Evolutionary conservation across 768 basidiomycete genomes (phyloP), one percentile per base, ranked within the genome.

Genomic region (Suillus clintonianus): DNA sequence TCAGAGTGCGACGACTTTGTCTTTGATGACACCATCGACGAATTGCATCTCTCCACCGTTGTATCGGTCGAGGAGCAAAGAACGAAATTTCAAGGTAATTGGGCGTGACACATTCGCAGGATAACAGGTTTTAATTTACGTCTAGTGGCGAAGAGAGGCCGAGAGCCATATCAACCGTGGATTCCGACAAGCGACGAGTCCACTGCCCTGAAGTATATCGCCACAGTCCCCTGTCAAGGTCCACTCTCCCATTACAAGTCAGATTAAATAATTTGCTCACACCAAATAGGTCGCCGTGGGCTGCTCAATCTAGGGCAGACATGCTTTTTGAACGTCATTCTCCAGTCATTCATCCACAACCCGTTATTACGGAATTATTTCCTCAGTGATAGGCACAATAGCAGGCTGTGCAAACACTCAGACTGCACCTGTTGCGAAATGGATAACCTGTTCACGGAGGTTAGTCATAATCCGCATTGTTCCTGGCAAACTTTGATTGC

Each of bases 361-460:
- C 96, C 97, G 0, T 81, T 97, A 5, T 79, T 98, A 5, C 86
- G 94, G 39, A 91, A 93, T 68, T 93, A 91, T 74, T 98, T 95
- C 71, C 86, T 98, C 30, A 85, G 90, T 62, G 97, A 98, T 75
- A 91, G 88, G 73, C 97, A 99, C 72, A 94, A 95, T 71, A 82
- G 77, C 68, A 82, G 77, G 64, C 77, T 86, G 53, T 95, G 94
- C 74, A 90, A 87, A 70, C 74, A 77, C 34, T 84, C 85, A 27
- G 86, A 87, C 53, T 97, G 95, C 74, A 91, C 89, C 53, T 94
- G 89, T 65, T 98, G 95, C 72, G 95, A 97, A 74, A 92, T 98
- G 91, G 95, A 98, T 76, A 88, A 85, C 64, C 79, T 95, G 8
- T 92, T 92, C 72, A 76, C 86, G 7, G 92, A 93, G 79, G 92